These are phyloP conservation scores for Tetrapisispora phaffii DNA, from an alignment of 805 yeast genomes.

Conservation along the genomic window DNA sequence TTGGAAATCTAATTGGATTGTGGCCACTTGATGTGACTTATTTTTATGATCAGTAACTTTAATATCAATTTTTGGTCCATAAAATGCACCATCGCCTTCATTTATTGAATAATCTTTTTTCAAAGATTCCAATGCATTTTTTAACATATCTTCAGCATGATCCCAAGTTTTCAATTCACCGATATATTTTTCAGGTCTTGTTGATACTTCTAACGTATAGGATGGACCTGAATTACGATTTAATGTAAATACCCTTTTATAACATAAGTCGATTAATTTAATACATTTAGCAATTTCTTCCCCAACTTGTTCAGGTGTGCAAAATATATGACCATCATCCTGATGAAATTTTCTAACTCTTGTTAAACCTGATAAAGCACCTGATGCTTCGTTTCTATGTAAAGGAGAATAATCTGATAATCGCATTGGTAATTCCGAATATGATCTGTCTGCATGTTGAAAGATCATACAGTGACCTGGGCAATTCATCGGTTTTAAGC, in stretches of 20 bases:
- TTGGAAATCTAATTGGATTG: constrained; percentile 91
- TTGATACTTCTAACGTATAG: constrained; percentile 51
- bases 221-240: not conserved
- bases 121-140: constrained; percentile 44
- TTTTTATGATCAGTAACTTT: constrained; percentile 69
- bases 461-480: constrained; percentile 91
- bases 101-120: constrained; percentile 59
- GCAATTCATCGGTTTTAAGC: constrained; percentile 88
- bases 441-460: constrained; percentile 86
- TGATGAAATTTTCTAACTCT: constrained; percentile 98
- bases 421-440: constrained; percentile 96
- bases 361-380: constrained; percentile 90
- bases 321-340: constrained; percentile 97
- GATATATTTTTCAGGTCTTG: constrained; percentile 72
- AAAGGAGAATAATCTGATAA: constrained; percentile 96
- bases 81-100: constrained; percentile 92
- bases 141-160: constrained; percentile 62
- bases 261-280: constrained; percentile 63
- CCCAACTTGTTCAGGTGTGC: constrained; percentile 85
- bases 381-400: constrained; percentile 93
- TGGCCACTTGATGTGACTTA: constrained; percentile 87
- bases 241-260: constrained; percentile 44
- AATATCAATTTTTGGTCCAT: constrained; percentile 94
- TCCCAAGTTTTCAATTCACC: constrained; percentile 78
- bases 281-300: constrained; percentile 73